phyloP scores from a whole-genome alignment of 345 rosid species.

The Atalantia buxifolia region DNA sequence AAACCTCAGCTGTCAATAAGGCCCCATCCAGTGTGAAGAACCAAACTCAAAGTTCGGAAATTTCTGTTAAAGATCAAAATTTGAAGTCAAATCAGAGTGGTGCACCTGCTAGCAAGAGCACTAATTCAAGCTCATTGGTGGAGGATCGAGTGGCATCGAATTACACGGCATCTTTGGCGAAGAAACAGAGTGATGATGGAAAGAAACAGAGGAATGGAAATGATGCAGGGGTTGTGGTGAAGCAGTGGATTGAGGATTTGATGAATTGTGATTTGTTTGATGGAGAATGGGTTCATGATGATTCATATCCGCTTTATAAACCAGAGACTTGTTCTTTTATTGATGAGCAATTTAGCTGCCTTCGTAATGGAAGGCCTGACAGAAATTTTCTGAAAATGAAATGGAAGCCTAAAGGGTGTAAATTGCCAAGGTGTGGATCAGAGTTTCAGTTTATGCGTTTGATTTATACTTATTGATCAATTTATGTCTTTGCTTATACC shows the following conservation, averaged over 20 bases:
- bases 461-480: neutral
- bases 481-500: neutral
- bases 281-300: slow-evolving; percentile 83
- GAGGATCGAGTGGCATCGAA: slow-evolving; percentile 30
- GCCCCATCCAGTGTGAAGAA: slow-evolving; percentile 8
- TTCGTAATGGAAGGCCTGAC: slow-evolving; percentile 80
- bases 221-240: slow-evolving; percentile 16
- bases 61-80: slow-evolving; percentile 19
- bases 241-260: slow-evolving; percentile 46
- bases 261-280: slow-evolving; percentile 74
- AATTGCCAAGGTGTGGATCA: slow-evolving; percentile 60
- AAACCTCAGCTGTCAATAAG: slow-evolving; percentile 5
- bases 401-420: slow-evolving; percentile 90
- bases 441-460: neutral
- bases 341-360: slow-evolving; percentile 82
- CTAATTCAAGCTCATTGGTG: slow-evolving; percentile 12
- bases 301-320: slow-evolving; percentile 89
- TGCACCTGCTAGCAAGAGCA: slow-evolving; percentile 15
- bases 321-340: slow-evolving; percentile 81
- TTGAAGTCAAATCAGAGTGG: slow-evolving; percentile 29
- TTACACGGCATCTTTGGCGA: slow-evolving; percentile 29
- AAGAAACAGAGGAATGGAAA: slow-evolving; percentile 33
- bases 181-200: slow-evolving; percentile 29
- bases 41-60: slow-evolving; percentile 9
- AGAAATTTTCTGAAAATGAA: slow-evolving; percentile 59